Conservation (phyloP, 257 asterid species). For the Fraxinus anomala region DNA sequence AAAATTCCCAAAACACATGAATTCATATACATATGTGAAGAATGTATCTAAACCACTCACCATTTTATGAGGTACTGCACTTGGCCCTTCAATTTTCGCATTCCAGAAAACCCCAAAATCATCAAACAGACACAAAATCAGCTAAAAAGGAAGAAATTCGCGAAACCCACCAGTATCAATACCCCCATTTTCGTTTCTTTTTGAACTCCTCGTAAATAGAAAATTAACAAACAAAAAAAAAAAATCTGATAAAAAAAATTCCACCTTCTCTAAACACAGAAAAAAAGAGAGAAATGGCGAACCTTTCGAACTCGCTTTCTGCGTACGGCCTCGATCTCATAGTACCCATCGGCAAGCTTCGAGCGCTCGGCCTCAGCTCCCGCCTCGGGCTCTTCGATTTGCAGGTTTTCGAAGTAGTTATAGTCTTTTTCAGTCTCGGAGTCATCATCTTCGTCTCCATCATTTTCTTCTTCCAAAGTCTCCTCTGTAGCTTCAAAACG, state of each 20-base stretch:
- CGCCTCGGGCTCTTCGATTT: not conserved
- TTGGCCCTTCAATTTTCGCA: slow-evolving; percentile 67
- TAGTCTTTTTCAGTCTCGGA: slow-evolving; percentile 43
- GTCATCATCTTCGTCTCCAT: slow-evolving; percentile 35
- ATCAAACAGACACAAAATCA: slow-evolving; percentile 12
- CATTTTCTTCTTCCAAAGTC: slow-evolving; percentile 37
- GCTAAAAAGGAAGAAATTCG: not conserved
- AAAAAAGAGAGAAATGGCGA: not conserved
- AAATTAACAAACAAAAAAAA: not conserved
- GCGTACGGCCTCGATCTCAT: slow-evolving; percentile 60
- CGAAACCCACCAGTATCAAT: not conserved
- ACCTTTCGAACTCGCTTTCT: slow-evolving; percentile 61
- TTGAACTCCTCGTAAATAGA: not conserved
- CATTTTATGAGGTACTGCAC: slow-evolving; percentile 84
- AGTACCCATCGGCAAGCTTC: slow-evolving; percentile 62
- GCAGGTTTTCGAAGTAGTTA: slow-evolving; percentile 29
- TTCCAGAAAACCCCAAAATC: slow-evolving; percentile 34
- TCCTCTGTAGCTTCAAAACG: slow-evolving; percentile 34
- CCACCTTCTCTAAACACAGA: not conserved
- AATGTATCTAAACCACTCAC: slow-evolving; percentile 40
- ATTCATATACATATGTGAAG: not conserved
- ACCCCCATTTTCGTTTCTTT: not conserved
- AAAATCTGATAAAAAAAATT: not conserved
- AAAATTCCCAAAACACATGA: slow-evolving; percentile 4
- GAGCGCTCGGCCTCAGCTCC: slow-evolving; percentile 38